Conservation (phyloP, 306 rosid species). For the Argentina anserina region DNA sequence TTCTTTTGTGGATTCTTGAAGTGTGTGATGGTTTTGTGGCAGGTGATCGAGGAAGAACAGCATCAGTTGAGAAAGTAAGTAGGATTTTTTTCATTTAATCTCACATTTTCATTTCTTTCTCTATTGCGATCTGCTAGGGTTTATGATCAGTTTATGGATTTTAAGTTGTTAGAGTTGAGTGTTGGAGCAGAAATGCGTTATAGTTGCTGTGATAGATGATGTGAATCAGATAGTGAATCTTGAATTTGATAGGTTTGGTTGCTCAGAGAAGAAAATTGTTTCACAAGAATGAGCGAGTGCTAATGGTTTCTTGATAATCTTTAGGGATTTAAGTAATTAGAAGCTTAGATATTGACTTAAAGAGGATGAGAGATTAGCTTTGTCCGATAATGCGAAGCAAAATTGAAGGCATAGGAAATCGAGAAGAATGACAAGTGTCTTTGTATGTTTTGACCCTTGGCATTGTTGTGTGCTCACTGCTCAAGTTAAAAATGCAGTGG, state of each 20-base stretch:
- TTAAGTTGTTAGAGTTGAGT: not conserved
- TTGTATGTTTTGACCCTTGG: not conserved
- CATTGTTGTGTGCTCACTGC: not conserved
- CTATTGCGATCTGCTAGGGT: constrained; percentile 11
- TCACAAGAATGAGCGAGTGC: not conserved
- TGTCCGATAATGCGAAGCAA: not conserved
- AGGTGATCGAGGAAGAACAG: constrained; percentile 81
- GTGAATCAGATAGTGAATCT: not conserved
- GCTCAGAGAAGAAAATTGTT: not conserved
- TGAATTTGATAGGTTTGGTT: not conserved
- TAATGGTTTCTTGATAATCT: not conserved
- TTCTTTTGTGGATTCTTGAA: constrained; percentile 3
- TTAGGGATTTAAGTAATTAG: not conserved
- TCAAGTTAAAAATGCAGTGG: not conserved
- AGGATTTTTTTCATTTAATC: not conserved
- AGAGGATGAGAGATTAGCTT: not conserved
- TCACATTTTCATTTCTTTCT: constrained; percentile 3
- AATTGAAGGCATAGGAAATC: not conserved
- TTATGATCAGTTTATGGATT: not conserved
- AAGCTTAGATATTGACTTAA: not conserved
- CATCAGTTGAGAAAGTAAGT: constrained; percentile 71
- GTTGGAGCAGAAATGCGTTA: not conserved
- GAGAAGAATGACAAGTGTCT: not conserved
- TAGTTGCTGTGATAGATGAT: not conserved
- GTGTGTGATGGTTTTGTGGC: constrained; percentile 21